Base-by-base conservation (phyloP, 2,329 filamentous ascomycete genomes). In the Phyllosticta citrichinensis region DNA sequence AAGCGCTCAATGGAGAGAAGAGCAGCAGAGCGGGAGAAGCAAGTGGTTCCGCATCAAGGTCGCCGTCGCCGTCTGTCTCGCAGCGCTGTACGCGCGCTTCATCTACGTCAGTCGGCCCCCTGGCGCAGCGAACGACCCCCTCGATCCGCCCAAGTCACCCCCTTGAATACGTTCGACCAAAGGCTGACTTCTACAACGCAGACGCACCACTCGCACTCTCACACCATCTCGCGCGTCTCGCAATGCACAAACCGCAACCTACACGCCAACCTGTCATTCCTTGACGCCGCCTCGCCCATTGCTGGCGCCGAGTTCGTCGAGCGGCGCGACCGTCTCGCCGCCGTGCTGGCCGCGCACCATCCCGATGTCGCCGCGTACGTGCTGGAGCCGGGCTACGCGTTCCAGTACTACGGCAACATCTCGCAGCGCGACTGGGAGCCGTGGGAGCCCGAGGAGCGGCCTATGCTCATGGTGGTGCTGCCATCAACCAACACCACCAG, bases 401-500 rank as follows among this genome's bases (percentile, higher is more conserved):
- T 86, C 64, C 80, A 83, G 71, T 84, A 86, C 69, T 87, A 85
- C 66, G 83, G 77, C 55, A 86, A 87, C 66, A 76, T 83, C 52
- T 84, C 81, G 0, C 83, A 86, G 66, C 69, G 68, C 0, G 80
- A 86, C 63, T 86, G 83, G 84, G 83, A 87, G 64, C 79, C 80
- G 0, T 86, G 83, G 83, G 83, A 86, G 74, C 83, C 83, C 0
- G 83, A 86, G 66, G 83, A 86, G 66, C 77, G 83, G 1, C 84
- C 84, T 0, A 85, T 87, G 62, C 68, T 87, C 22, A 85, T 87
- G 81, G 66, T 86, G 19, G 75, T 87, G 11, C 72, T 80, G 40
- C 83, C 84, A 0, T 5, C 66, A 1, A 64, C 72, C 0, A 57
- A 66, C 1, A 69, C 73, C 8, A 80, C 79, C 20, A 25, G 11